Conservation (phyloP, 2,329 filamentous ascomycete species). For the Colletotrichum filicis region DNA sequence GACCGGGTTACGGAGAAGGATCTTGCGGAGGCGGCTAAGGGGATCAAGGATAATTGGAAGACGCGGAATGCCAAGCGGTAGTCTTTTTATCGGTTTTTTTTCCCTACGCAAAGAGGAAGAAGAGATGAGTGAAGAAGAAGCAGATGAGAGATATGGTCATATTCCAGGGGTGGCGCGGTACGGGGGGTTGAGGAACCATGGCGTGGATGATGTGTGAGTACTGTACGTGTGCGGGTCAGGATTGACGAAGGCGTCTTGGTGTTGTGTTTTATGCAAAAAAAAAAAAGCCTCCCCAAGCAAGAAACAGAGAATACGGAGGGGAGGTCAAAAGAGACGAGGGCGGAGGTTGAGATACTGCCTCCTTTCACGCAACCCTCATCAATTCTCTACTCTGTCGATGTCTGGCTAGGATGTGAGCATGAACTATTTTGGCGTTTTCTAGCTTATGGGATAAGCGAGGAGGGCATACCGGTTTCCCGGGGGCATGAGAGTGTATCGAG, state of each 20-base stretch:
- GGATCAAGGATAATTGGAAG: conserved; percentile 87
- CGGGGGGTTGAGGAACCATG: not conserved
- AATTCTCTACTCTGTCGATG: no score
- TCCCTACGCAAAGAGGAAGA: not conserved
- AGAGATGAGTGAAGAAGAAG: not conserved
- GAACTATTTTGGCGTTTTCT: no score
- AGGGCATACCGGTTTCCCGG: no score
- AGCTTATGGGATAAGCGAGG: no score
- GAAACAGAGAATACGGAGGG: not conserved
- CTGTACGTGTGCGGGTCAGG: not conserved
- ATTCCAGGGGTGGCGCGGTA: no score
- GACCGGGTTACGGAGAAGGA: conserved; percentile 88
- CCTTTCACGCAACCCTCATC: not conserved
- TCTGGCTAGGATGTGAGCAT: no score
- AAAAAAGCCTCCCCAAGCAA: not conserved
- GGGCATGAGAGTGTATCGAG: no score
- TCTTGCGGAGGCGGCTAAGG: conserved; percentile 73
- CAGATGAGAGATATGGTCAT: no score
- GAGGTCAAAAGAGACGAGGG: not conserved
- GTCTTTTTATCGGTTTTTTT: not conserved
- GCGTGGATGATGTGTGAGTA: not conserved
- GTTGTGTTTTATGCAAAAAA: conserved; percentile 4
- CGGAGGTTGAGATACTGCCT: not conserved
- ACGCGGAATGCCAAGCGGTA: conserved; percentile 50
- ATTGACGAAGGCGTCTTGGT: conserved; percentile 2